These are phyloP conservation scores for Aspergillus bertholletiae DNA, from an alignment of 495 filamentous ascomycete species.

Conservation along the genomic window DNA sequence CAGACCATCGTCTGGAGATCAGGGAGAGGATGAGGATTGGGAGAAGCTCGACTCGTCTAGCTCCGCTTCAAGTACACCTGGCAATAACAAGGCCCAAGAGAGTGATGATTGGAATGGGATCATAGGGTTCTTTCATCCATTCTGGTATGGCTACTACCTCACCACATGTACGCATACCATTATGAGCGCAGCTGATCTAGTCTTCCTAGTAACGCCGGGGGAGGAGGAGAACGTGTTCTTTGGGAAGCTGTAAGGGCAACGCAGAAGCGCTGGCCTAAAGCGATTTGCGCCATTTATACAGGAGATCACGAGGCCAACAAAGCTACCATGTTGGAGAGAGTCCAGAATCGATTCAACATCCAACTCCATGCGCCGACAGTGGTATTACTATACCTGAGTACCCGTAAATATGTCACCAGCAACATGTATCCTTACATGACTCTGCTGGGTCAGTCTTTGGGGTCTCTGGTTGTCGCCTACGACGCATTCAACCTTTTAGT, in stretches of 20 bases:
- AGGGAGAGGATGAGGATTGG: constrained; percentile 65
- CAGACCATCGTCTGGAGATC: constrained; percentile 24
- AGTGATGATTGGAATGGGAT: constrained; percentile 71
- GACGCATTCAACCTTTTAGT: constrained; percentile 91
- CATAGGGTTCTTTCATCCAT: constrained; percentile 96
- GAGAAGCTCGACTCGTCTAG: constrained; percentile 61
- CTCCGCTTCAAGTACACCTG: constrained; percentile 45
- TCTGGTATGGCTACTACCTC: constrained; percentile 57
- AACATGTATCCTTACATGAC: constrained; percentile 90
- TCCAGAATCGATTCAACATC: constrained; percentile 91
- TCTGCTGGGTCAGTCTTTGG: constrained; percentile 86
- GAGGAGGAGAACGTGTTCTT: constrained; percentile 91
- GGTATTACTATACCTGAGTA: constrained; percentile 84
- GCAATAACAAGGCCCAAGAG: constrained; percentile 45
- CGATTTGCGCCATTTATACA: constrained; percentile 87
- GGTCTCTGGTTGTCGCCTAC: constrained; percentile 79
- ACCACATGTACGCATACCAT: background rate
- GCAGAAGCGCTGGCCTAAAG: constrained; percentile 83
- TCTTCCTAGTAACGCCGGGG: constrained; percentile 77
- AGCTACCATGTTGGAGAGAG: constrained; percentile 68
- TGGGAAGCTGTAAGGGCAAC: constrained; percentile 95
- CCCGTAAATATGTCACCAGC: constrained; percentile 76
- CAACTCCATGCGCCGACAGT: constrained; percentile 78
- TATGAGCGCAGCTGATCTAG: background rate
- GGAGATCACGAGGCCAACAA: constrained; percentile 89